Conservation (phyloP, 306 rosid species). For the apple (Malus domestica) region ASM211411v1 NC_041804.1:3030001-3030500, state of each 20-base stretch:
- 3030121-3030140: too few relatives aligned
- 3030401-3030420: not conserved
- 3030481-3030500: not conserved
- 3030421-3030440: not conserved
- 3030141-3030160: too few relatives aligned
- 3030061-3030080: not conserved
- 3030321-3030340: not conserved
- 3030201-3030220: too few relatives aligned
- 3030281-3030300: not conserved
- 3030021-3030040: not conserved
- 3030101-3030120: too few relatives aligned
- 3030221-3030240: too few relatives aligned
- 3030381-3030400: not conserved
- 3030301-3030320: not conserved
- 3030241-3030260: too few relatives aligned
- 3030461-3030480: not conserved
- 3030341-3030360: not conserved
- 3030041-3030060: not conserved
- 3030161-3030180: too few relatives aligned
- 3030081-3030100: not conserved
- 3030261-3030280: not conserved
- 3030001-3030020: not conserved
- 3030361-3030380: not conserved
- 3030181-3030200: too few relatives aligned
- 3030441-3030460: not conserved